Evolutionary conservation across 495 filamentous ascomycete species (phyloP).

Genomic region (Apiosordaria backusii): DNA sequence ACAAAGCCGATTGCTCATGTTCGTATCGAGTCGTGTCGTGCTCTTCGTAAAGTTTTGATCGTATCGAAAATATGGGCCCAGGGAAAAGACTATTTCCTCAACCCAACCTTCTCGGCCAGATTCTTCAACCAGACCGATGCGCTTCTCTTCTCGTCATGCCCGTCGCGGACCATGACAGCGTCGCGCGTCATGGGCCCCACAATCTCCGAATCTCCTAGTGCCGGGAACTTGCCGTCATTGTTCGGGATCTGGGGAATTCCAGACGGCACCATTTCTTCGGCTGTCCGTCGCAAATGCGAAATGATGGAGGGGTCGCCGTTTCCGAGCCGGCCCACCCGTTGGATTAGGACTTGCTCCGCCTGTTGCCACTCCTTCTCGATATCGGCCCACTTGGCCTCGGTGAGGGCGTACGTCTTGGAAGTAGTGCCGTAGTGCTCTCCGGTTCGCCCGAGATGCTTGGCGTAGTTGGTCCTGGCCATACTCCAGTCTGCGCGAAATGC

Average conservation of each 20-base stretch:
- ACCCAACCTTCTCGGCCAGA: conserved; percentile 43
- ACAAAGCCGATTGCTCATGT: not conserved
- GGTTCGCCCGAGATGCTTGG: conserved; percentile 76
- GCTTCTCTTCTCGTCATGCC: conserved; percentile 37
- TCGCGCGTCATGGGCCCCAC: conserved; percentile 85
- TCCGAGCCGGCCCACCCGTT: conserved; percentile 42
- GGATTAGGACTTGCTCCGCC: conserved; percentile 57
- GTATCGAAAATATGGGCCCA: not conserved
- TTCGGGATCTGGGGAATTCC: conserved; percentile 49
- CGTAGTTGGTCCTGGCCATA: conserved; percentile 72
- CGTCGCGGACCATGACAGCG: conserved; percentile 43
- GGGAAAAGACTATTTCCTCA: conserved; percentile 31
- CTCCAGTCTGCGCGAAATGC: conserved; percentile 76
- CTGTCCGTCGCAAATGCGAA: conserved; percentile 26
- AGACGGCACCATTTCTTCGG: conserved; percentile 42
- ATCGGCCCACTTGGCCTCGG: conserved; percentile 78
- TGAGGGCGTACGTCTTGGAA: conserved; percentile 77
- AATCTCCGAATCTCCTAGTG: conserved; percentile 83
- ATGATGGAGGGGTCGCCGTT: conserved; percentile 29
- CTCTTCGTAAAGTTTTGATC: not conserved
- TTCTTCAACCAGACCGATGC: conserved; percentile 43
- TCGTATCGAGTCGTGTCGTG: not conserved
- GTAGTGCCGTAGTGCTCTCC: conserved; percentile 83
- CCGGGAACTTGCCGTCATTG: conserved; percentile 78
- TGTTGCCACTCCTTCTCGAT: conserved; percentile 68